A percentile compares a stretch with the other conserved stretches of the same genome.
Evolutionary conservation across 176 grass and related monocot genomes (phyloP).

Genomic region (Oryza nivara): DNA sequence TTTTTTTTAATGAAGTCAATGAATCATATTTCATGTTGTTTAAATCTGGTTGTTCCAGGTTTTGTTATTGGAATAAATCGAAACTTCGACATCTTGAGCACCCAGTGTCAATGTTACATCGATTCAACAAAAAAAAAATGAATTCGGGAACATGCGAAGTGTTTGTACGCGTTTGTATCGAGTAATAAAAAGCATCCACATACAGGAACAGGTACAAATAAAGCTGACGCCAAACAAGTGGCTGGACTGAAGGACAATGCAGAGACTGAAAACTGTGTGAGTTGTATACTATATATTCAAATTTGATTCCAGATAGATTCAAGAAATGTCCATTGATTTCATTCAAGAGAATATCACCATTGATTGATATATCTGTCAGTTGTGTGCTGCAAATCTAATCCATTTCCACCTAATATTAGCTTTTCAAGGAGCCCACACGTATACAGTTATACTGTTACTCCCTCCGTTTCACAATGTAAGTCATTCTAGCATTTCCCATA

Average conservation of each 20-base stretch:
- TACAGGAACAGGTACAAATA: background rate
- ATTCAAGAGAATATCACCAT: background rate
- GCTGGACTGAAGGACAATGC: background rate
- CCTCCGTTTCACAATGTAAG: no score
- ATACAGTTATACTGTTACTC: background rate
- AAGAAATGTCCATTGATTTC: background rate
- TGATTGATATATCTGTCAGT: background rate
- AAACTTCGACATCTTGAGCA: background rate
- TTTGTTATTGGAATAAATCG: background rate
- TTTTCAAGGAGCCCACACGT: slow-evolving; percentile 2
- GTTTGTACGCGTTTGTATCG: background rate
- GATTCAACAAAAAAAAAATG: background rate
- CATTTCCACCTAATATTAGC: background rate
- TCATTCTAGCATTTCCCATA: no score
- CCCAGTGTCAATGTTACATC: background rate
- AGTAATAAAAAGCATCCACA: background rate
- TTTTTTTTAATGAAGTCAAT: background rate
- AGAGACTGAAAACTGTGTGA: background rate
- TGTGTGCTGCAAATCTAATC: background rate
- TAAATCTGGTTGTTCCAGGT: background rate
- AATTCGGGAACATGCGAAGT: background rate
- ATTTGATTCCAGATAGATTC: background rate
- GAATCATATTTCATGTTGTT: background rate
- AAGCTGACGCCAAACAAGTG: background rate
- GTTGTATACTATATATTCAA: background rate